Evolutionary conservation across 768 basidiomycete genomes (phyloP).

Genomic region (Austroboletus eburneus): DNA sequence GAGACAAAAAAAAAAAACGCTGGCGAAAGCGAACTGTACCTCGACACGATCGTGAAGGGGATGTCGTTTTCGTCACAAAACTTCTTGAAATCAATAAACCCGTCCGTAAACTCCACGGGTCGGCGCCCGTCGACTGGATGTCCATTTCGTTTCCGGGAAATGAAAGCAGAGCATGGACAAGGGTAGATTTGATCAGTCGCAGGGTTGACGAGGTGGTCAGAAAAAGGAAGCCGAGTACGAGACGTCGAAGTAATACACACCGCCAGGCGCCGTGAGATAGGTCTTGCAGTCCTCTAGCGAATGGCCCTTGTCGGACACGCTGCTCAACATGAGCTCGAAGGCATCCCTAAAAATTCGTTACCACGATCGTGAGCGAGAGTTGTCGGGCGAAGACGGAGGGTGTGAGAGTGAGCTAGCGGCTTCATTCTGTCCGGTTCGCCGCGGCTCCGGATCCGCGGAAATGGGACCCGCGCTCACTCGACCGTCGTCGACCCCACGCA

Average conservation of each 20-base stretch:
- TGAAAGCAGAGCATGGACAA: background rate
- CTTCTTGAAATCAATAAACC: slow-evolving; percentile 82
- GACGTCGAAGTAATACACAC: slow-evolving; percentile 33
- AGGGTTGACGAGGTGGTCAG: background rate
- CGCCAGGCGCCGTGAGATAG: slow-evolving; percentile 55
- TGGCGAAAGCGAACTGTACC: too few relatives aligned
- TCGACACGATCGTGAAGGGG: slow-evolving; percentile 91
- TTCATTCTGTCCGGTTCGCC: background rate
- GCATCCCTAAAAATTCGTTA: slow-evolving; percentile 56
- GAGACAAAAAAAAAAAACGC: too few relatives aligned
- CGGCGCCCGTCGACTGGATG: slow-evolving; percentile 10
- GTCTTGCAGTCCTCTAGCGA: slow-evolving; percentile 85
- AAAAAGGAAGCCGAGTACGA: background rate
- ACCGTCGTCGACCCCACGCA: too few relatives aligned
- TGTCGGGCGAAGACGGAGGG: background rate
- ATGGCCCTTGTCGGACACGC: slow-evolving; percentile 68
- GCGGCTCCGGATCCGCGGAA: slow-evolving; percentile 5
- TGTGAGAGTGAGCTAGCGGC: slow-evolving; percentile 7
- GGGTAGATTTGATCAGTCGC: background rate
- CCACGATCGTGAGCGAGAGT: slow-evolving; percentile 17
- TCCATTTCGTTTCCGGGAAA: background rate
- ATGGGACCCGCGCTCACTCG: background rate
- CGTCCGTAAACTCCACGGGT: slow-evolving; percentile 28
- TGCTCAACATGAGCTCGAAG: slow-evolving; percentile 82
- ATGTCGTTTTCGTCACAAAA: slow-evolving; percentile 81